These are phyloP conservation scores for Fusarium nelsonii DNA, from an alignment of 2,329 filamentous ascomycete species.

Conservation along the genomic window DNA sequence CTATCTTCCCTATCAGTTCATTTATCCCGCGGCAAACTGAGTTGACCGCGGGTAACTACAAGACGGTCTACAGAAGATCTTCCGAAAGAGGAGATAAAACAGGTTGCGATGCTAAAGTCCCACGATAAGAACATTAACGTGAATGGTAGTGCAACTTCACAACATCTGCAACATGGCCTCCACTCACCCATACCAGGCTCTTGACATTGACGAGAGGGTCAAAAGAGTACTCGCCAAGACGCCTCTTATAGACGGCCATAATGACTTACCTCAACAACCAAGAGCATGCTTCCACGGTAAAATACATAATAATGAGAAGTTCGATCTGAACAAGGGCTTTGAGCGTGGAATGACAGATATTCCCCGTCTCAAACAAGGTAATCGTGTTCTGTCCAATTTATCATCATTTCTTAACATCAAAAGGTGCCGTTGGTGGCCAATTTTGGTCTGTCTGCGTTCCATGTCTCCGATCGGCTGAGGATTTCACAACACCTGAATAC, in stretches of 20 bases:
- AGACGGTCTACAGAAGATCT: neutral
- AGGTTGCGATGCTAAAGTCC: fast-evolving
- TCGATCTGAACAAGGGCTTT: neutral
- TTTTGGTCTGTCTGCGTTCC: constrained; percentile 25
- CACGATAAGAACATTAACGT: neutral
- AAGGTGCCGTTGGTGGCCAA: neutral
- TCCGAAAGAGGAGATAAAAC: neutral
- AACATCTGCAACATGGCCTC: neutral
- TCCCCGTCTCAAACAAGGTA: constrained; percentile 1
- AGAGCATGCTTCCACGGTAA: constrained; percentile 10
- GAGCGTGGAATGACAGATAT: constrained; percentile 19
- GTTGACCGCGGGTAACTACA: constrained; percentile 2
- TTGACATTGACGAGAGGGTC: neutral
- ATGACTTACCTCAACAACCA: constrained; percentile 4
- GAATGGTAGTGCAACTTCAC: fast-evolving
- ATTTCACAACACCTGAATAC: constrained; percentile 10
- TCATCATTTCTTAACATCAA: fast-evolving
- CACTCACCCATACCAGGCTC: neutral
- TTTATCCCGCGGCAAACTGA: neutral
- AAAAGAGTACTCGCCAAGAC: neutral
- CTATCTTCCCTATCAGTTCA: neutral
- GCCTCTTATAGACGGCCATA: constrained; percentile 7
- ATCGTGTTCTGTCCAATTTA: fast-evolving
- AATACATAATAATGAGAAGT: constrained; percentile 9
- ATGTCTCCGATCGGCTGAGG: constrained; percentile 6